phyloP scores from a whole-genome alignment of 176 grass and related monocot genomes.

The Hsuehochloa calcarea region DNA sequence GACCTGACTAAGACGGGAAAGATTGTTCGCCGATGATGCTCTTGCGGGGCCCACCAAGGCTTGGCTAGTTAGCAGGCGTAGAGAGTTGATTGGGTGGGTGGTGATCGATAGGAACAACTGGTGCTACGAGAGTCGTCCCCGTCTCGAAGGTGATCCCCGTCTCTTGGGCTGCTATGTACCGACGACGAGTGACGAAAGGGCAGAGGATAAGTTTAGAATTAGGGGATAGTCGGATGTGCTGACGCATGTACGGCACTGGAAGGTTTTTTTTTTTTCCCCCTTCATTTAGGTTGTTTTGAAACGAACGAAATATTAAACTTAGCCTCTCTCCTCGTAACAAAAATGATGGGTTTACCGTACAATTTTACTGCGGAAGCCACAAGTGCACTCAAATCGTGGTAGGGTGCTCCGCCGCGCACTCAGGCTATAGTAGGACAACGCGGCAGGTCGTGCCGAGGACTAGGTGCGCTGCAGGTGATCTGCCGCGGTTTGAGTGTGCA shows the following conservation, averaged over 20 bases:
- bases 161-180: neutral
- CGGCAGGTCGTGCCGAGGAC: too few species aligned
- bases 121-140: neutral
- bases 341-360: fast-evolving
- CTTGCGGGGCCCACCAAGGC: neutral
- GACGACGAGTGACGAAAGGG: neutral
- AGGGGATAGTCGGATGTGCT: neutral
- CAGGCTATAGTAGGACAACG: too few species aligned
- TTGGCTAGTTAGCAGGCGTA: too few species aligned
- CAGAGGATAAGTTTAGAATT: neutral
- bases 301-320: too few species aligned
- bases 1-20: neutral
- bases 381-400: too few species aligned
- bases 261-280: too few species aligned
- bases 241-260: neutral
- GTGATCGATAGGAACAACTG: neutral
- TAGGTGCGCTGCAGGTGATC: too few species aligned
- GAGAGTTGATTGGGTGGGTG: neutral
- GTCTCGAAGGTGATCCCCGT: neutral
- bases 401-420: too few species aligned
- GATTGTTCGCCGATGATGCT: neutral
- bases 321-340: too few species aligned
- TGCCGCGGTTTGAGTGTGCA: too few species aligned
- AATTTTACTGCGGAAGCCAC: too few species aligned
- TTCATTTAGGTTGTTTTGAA: too few species aligned